Percentiles rank a stretch among this genome's conserved stretches.
These are phyloP conservation scores for Raddia distichophylla DNA, from an alignment of 176 grass and related monocot genomes.

Conservation along the genomic window DNA sequence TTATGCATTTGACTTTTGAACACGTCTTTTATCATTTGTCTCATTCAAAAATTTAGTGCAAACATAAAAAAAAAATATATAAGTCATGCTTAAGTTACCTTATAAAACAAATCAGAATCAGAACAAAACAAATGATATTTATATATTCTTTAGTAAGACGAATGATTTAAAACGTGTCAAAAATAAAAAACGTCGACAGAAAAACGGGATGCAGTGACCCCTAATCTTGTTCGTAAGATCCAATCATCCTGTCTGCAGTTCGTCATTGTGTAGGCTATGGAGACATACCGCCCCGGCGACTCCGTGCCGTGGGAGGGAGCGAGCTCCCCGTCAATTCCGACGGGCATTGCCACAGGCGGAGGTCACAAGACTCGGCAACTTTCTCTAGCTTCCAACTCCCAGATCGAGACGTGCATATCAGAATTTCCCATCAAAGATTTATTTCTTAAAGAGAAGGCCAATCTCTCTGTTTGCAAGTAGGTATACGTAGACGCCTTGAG, in stretches of 20 bases:
- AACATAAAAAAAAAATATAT: too few relatives aligned
- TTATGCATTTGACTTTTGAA: too few relatives aligned
- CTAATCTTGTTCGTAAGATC: neutral
- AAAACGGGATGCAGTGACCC: neutral
- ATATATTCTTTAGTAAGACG: too few relatives aligned
- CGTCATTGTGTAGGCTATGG: neutral
- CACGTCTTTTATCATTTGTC: too few relatives aligned
- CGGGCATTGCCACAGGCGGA: slow-evolving; percentile 20
- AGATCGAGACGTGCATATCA: neutral
- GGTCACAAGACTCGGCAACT: neutral
- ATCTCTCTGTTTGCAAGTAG: neutral
- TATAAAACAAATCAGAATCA: too few relatives aligned
- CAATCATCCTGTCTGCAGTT: neutral
- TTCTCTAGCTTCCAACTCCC: neutral
- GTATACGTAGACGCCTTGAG: slow-evolving; percentile 1
- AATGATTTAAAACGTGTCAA: too few relatives aligned
- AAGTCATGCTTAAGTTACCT: too few relatives aligned
- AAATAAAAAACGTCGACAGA: too few relatives aligned
- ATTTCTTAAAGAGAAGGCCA: neutral
- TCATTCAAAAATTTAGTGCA: too few relatives aligned
- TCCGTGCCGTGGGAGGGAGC: neutral
- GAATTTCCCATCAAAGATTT: neutral
- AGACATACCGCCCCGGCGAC: neutral
- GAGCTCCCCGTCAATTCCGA: neutral
- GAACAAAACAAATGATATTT: too few relatives aligned